A percentile compares a stretch with the other conserved stretches of the same genome.
Conservation (phyloP, 208 protist species). For the Crithidia fasciculata region DNA sequence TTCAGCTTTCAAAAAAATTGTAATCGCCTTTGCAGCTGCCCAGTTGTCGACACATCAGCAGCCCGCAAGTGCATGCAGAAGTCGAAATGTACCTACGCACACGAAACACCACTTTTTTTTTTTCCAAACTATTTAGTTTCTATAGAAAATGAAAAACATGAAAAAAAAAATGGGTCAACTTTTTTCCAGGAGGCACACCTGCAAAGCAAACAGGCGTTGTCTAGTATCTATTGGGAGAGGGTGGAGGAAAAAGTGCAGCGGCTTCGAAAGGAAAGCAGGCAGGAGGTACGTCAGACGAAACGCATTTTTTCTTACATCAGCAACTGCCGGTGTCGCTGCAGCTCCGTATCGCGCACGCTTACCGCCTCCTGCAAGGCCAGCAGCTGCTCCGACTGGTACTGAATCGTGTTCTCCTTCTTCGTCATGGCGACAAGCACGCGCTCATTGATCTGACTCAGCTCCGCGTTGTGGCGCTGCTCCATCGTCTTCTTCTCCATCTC, state of each 20-base stretch:
- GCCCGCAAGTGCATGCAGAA: too few relatives aligned
- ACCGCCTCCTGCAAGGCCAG: slow-evolving; percentile 75
- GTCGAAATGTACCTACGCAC: too few relatives aligned
- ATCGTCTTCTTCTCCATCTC: slow-evolving; percentile 57
- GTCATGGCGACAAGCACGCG: slow-evolving; percentile 81
- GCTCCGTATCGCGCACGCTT: slow-evolving; percentile 70
- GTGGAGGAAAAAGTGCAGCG: too few relatives aligned
- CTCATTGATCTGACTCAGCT: slow-evolving; percentile 86
- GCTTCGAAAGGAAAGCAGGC: not conserved
- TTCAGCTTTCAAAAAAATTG: too few relatives aligned
- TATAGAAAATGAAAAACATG: not conserved
- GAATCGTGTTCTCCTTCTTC: slow-evolving; percentile 78
- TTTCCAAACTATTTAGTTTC: too few relatives aligned
- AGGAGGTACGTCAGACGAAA: not conserved
- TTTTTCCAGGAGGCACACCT: not conserved
- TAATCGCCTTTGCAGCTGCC: too few relatives aligned
- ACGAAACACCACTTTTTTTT: too few relatives aligned
- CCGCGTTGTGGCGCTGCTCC: slow-evolving; percentile 79
- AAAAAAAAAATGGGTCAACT: not conserved
- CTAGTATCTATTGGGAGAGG: not conserved
- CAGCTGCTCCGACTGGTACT: slow-evolving; percentile 67
- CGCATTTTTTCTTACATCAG: slow-evolving; percentile 27
- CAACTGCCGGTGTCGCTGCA: slow-evolving; percentile 68
- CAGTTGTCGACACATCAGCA: too few relatives aligned
- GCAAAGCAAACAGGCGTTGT: not conserved